A percentile compares a stretch with the other conserved stretches of the same genome.
Evolutionary conservation across 2,329 filamentous ascomycete genomes (phyloP).

Genomic region (Pyrenophora teres): DNA sequence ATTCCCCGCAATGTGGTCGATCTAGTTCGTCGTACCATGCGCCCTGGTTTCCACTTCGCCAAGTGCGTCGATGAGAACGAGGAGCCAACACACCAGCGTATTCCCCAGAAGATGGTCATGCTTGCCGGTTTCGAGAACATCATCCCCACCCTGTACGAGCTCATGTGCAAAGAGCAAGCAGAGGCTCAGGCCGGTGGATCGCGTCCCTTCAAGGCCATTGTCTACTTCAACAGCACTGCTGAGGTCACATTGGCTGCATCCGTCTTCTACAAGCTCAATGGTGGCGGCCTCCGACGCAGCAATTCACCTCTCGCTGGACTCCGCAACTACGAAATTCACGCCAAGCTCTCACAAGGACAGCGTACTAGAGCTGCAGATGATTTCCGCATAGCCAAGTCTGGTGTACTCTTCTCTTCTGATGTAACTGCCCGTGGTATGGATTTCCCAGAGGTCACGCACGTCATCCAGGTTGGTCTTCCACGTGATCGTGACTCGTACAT

Average conservation of each 20-base stretch:
- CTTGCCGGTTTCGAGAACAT: constrained; percentile 74
- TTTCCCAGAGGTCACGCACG: constrained; percentile 58
- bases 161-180: constrained; percentile 66
- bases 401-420: constrained; percentile 57
- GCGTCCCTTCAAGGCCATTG: constrained; percentile 88
- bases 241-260: constrained; percentile 69
- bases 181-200: constrained; percentile 49
- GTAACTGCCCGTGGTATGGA: constrained; percentile 60
- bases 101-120: constrained; percentile 77
- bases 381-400: constrained; percentile 70
- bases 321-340: constrained; percentile 71
- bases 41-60: constrained; percentile 83
- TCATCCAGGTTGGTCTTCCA: constrained; percentile 57
- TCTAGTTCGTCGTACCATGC: constrained; percentile 78
- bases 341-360: constrained; percentile 70
- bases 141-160: constrained; percentile 76
- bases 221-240: constrained; percentile 83
- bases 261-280: constrained; percentile 59
- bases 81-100: constrained; percentile 78
- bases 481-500: constrained; percentile 55
- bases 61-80: constrained; percentile 86
- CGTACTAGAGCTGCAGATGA: constrained; percentile 72
- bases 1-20: constrained; percentile 81
- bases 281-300: constrained; percentile 42
- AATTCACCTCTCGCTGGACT: constrained; percentile 33